These are phyloP conservation scores for Rhytidhysteron rufulum DNA, from an alignment of 2,329 filamentous ascomycete genomes.

Conservation along the genomic window DNA sequence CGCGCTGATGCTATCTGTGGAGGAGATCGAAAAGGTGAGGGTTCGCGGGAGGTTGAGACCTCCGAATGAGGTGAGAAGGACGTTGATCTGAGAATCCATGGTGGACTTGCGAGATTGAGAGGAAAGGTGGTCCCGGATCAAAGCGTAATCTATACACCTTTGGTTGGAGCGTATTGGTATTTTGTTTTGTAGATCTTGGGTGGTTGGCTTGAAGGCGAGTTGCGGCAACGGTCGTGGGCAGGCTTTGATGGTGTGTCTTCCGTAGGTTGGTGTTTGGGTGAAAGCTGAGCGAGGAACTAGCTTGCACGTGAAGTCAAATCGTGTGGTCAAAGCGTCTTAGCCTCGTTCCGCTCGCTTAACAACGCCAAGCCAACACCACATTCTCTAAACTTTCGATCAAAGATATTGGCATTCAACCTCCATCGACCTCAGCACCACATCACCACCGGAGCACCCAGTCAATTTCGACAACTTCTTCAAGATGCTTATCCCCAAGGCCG, in stretches of 20 bases:
- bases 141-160: neutral
- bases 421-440: conserved; percentile 11
- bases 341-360: neutral
- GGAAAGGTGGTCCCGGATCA: neutral
- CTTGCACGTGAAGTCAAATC: too few species aligned
- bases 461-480: conserved; percentile 36
- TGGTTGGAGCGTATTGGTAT: neutral
- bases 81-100: conserved; percentile 66
- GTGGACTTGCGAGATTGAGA: conserved; percentile 6
- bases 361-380: neutral
- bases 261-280: too few species aligned
- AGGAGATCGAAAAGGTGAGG: conserved; percentile 68
- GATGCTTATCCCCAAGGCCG: conserved; percentile 97
- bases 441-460: conserved; percentile 21
- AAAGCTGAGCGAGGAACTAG: too few species aligned
- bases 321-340: too few species aligned
- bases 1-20: conserved; percentile 62
- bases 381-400: conserved; percentile 11
- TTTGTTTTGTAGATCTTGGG: neutral
- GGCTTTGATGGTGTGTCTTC: too few species aligned
- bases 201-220: too few species aligned
- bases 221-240: too few species aligned
- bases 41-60: conserved; percentile 82
- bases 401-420: conserved; percentile 8
- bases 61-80: conserved; percentile 79